These are phyloP conservation scores for Penicillium cataractarum DNA, from an alignment of 495 filamentous ascomycete genomes.

Conservation along the genomic window DNA sequence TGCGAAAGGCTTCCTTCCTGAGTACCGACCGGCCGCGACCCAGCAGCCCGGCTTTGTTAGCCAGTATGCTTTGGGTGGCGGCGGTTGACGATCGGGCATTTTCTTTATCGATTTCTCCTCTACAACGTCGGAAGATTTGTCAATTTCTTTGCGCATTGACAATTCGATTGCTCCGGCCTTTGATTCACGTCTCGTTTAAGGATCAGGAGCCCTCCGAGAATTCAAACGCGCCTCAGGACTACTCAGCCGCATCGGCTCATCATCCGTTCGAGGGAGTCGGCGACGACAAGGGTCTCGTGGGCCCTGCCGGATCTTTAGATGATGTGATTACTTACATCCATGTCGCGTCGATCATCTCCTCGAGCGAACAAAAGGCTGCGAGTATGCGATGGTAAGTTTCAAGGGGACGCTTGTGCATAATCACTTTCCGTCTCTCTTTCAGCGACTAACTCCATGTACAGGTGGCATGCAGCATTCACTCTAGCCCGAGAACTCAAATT, in stretches of 20 bases:
- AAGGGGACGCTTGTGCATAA: background rate
- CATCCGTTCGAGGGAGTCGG: conserved; percentile 65
- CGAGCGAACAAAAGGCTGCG: conserved; percentile 92
- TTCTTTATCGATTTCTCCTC: conserved; percentile 81
- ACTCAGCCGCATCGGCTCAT: conserved; percentile 34
- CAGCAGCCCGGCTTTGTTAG: conserved; percentile 85
- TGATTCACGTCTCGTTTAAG: conserved; percentile 69
- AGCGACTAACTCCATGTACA: conserved; percentile 14
- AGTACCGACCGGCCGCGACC: conserved; percentile 74
- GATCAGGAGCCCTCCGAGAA: conserved; percentile 40
- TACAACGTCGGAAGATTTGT: conserved; percentile 83
- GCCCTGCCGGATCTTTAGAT: conserved; percentile 73
- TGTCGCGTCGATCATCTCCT: conserved; percentile 78
- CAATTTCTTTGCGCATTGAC: conserved; percentile 90
- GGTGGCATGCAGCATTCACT: conserved; percentile 96
- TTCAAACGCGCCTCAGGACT: conserved; percentile 33
- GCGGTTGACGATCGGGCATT: conserved; percentile 90
- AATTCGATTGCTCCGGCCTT: conserved; percentile 79
- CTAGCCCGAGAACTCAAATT: conserved; percentile 90
- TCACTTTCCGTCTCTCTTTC: background rate
- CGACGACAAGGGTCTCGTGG: conserved; percentile 76
- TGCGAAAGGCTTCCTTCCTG: conserved; percentile 87
- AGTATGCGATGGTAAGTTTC: conserved; percentile 74
- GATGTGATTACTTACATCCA: conserved; percentile 59
- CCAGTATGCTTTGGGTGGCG: conserved; percentile 95